These are phyloP conservation scores for Zymoseptoria brevis DNA, from an alignment of 2,329 filamentous ascomycete genomes.

Conservation along the genomic window DNA sequence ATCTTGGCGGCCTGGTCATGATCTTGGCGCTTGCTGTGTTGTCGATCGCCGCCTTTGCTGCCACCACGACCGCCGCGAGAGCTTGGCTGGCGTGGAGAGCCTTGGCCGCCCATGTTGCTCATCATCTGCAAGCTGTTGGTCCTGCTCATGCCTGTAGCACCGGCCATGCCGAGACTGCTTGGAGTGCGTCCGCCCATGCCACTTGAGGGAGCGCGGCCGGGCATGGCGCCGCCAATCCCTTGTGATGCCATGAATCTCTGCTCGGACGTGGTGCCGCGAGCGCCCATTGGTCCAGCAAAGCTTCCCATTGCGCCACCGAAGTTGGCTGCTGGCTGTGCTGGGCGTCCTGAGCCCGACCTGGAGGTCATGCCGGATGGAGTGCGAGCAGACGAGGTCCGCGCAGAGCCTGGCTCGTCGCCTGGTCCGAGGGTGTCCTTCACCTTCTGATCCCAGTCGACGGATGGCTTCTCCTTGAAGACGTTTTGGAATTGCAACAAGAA, in stretches of 20 bases:
- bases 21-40: slow-evolving; percentile 47
- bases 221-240: slow-evolving; percentile 12
- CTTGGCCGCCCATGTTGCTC: slow-evolving; percentile 52
- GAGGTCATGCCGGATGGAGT: slow-evolving; percentile 41
- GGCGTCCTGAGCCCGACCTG: slow-evolving; percentile 29
- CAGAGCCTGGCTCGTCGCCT: slow-evolving; percentile 51
- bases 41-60: slow-evolving; percentile 54
- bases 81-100: slow-evolving; percentile 55
- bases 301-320: slow-evolving; percentile 44
- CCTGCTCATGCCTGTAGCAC: slow-evolving; percentile 50
- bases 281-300: slow-evolving; percentile 26
- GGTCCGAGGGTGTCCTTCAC: slow-evolving; percentile 81
- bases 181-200: slow-evolving; percentile 54
- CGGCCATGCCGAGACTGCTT: slow-evolving; percentile 44
- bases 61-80: slow-evolving; percentile 50
- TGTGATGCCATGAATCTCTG: slow-evolving; percentile 53
- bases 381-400: slow-evolving; percentile 51
- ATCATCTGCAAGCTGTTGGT: slow-evolving; percentile 52
- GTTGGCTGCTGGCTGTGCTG: slow-evolving; percentile 54
- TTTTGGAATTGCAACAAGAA: slow-evolving; percentile 95
- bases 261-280: slow-evolving; percentile 64
- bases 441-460: slow-evolving; percentile 83
- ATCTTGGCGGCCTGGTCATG: slow-evolving; percentile 73
- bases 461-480: slow-evolving; percentile 95
- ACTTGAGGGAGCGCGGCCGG: slow-evolving; percentile 24